Evolutionary conservation across 805 yeast genomes (phyloP).

Genomic region (Wickerhamomyces queroliae): DNA sequence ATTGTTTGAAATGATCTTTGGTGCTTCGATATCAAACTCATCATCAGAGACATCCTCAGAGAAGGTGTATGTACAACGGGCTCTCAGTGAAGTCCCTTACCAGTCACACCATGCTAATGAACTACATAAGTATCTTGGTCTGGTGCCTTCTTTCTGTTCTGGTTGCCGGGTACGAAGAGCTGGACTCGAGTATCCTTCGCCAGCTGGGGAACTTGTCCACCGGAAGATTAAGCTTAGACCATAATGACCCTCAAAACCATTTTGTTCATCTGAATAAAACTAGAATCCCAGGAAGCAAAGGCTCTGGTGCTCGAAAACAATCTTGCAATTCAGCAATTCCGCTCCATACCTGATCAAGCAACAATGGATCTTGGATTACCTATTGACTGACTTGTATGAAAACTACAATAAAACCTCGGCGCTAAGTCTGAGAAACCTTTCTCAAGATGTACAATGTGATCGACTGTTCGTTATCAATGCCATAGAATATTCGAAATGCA

Average conservation of each 20-base stretch:
- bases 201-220: constrained; percentile 5
- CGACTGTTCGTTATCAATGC: too few species aligned
- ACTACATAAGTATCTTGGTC: too few species aligned
- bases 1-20: too few species aligned
- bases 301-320: constrained; percentile 27
- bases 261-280: constrained; percentile 29
- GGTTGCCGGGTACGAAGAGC: constrained; percentile 4
- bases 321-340: constrained; percentile 16
- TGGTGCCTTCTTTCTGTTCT: neutral
- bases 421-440: constrained; percentile 69
- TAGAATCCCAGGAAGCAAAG: constrained; percentile 37
- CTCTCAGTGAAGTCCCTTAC: too few species aligned
- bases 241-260: constrained; percentile 11
- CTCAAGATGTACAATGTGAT: too few species aligned
- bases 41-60: too few species aligned
- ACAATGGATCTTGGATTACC: constrained; percentile 19
- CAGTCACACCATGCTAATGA: too few species aligned
- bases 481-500: too few species aligned
- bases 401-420: constrained; percentile 19
- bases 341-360: constrained; percentile 15
- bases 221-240: constrained; percentile 11
- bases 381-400: constrained; percentile 12
- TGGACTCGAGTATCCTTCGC: constrained; percentile 3
- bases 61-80: too few species aligned
- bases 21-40: too few species aligned